A percentile compares a stretch with the other conserved stretches of the same genome.
phyloP scores from a whole-genome alignment of 1,139 yeast species.

The Debaryomyces coudertii region DNA sequence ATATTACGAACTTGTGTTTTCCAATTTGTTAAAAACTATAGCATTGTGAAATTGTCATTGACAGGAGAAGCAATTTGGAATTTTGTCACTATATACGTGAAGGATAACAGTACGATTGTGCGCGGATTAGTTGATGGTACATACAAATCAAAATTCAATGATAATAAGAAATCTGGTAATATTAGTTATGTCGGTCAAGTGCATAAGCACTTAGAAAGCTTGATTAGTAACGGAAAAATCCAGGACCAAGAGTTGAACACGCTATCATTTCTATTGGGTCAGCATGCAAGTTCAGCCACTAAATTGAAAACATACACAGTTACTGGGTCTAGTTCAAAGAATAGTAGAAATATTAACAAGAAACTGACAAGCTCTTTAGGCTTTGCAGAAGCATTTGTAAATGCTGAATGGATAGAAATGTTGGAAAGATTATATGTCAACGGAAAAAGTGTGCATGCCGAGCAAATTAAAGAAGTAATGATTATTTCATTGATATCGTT shows the following conservation, averaged over 20 bases:
- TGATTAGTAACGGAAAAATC: conserved; percentile 51
- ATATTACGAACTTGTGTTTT: conserved; percentile 54
- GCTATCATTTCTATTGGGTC: conserved; percentile 50
- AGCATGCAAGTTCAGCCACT: conserved; percentile 22
- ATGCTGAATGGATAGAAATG: conserved; percentile 56
- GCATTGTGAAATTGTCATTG: conserved; percentile 57
- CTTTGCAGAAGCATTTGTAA: conserved; percentile 60
- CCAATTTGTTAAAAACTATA: conserved; percentile 52
- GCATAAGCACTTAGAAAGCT: conserved; percentile 47
- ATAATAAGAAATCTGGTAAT: conserved; percentile 54
- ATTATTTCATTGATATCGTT: conserved; percentile 55
- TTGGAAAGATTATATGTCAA: conserved; percentile 59
- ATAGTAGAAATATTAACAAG: conserved; percentile 22
- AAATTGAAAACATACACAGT: conserved; percentile 16
- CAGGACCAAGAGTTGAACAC: conserved; percentile 44
- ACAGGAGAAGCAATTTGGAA: conserved; percentile 67
- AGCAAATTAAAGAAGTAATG: conserved; percentile 50
- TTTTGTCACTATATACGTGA: conserved; percentile 55
- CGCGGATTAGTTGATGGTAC: conserved; percentile 60
- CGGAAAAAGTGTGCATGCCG: conserved; percentile 57
- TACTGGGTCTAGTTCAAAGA: conserved; percentile 10
- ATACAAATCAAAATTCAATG: conserved; percentile 49
- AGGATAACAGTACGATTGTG: conserved; percentile 48
- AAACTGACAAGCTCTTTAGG: conserved; percentile 23
- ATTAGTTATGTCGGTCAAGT: conserved; percentile 47